These are phyloP conservation scores for Zygoascus tannicola DNA, from an alignment of 805 yeast genomes.

Conservation along the genomic window DNA sequence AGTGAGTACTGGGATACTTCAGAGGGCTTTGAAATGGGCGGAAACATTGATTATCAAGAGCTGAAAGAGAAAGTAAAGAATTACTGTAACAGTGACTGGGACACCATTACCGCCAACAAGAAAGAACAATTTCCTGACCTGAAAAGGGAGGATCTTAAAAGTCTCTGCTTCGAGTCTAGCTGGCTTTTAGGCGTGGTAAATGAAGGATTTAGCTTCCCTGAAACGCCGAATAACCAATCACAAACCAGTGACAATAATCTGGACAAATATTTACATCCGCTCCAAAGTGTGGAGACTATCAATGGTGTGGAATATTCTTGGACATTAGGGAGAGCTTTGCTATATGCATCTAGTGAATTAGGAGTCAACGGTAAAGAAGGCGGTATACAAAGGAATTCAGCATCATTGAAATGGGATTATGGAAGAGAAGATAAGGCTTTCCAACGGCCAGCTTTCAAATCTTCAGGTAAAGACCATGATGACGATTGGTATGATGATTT, in stretches of 20 bases:
- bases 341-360: slow-evolving; percentile 68
- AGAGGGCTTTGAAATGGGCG: slow-evolving; percentile 81
- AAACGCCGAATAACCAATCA: slow-evolving; percentile 8
- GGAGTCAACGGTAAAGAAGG: slow-evolving; percentile 9
- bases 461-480: slow-evolving; percentile 17
- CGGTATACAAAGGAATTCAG: slow-evolving; percentile 14
- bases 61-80: slow-evolving; percentile 57
- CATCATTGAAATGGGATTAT: slow-evolving; percentile 12
- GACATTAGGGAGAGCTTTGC: slow-evolving; percentile 83
- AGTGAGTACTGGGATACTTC: slow-evolving; percentile 98
- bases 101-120: slow-evolving; percentile 35
- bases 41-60: slow-evolving; percentile 62
- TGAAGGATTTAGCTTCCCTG: slow-evolving; percentile 84
- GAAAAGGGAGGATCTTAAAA: slow-evolving; percentile 42
- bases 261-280: slow-evolving; percentile 38
- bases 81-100: slow-evolving; percentile 77
- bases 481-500: slow-evolving; percentile 18
- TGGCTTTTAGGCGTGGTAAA: slow-evolving; percentile 87
- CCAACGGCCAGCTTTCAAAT: slow-evolving; percentile 10
- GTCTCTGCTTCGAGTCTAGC: slow-evolving; percentile 87
- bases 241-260: slow-evolving; percentile 6
- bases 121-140: slow-evolving; percentile 51
- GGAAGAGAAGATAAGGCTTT: slow-evolving; percentile 12
- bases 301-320: slow-evolving; percentile 85
- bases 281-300: slow-evolving; percentile 72